Base-by-base conservation (phyloP, 108 stramenopile genomes). In the Pseudonitzschia pungens region DNA sequence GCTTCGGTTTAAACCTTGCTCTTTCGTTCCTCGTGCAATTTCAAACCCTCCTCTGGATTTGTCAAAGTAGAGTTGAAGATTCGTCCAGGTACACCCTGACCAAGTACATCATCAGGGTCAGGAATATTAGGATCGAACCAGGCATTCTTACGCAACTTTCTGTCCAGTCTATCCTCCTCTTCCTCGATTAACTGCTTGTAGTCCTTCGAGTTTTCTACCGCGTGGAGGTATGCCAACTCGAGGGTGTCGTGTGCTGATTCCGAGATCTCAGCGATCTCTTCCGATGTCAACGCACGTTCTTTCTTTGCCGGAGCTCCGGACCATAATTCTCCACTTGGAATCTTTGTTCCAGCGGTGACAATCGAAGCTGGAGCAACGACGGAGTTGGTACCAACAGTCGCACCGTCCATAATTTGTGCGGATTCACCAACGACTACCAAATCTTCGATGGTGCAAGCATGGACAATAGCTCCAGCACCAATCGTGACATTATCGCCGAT, bases 341-440 rank as follows among this genome's bases (percentile, higher is more conserved):
- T 82, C 2, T 58, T 77, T 4, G 91, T 90, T 41, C 92, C 89
- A 11, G 97, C 87, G 7, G 93, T 83, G 10, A 97, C 92, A 28
- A 98, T 73, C 2, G 96, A 80, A 16, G 93, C 97, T 2, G 96
- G 77, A 14, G 84, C 93, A 21, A 98, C 67, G 16, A 93, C 79
- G 31, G 91, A 86, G 57, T 95, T 84, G 20, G 81, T 73, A 57
- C 81, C 87, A 15, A 98, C 90, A 15, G 83, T 68, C 11, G 96
- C 90, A 66, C 96, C 96, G 75, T 97, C 98, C 77, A 97, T 72
- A 1, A 99, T 86, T 77, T 94, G 92, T 24, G 94, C 94, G 20
- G 82, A 80, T 59, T 92, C 87, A 10, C 97, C 96, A 41, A 99
- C 82, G 16, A 92, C 76, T 58, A 76, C 73, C 32, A 79, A 73